phyloP scores from a whole-genome alignment of 2,329 filamentous ascomycete species.

The Fusarium falciforme region DNA sequence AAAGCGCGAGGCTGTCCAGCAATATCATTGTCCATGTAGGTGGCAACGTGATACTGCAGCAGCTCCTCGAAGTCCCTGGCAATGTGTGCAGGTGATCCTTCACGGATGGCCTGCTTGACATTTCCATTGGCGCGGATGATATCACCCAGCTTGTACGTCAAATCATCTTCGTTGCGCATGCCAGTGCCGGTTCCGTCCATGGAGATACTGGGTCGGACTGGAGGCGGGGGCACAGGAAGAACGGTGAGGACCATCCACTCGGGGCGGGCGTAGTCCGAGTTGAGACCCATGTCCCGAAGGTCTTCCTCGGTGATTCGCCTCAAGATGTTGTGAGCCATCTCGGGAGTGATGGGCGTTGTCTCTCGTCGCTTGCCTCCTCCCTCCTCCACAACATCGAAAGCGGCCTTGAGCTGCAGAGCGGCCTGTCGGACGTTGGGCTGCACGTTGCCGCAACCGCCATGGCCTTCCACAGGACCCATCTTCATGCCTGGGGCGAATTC shows the following conservation, averaged over 20 bases:
- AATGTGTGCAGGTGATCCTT: constrained; percentile 93
- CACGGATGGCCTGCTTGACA: constrained; percentile 88
- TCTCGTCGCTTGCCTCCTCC: constrained; percentile 80
- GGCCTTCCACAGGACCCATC: constrained; percentile 63
- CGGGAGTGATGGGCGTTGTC: constrained; percentile 84
- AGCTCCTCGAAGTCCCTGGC: constrained; percentile 90
- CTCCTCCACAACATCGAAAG: constrained; percentile 79
- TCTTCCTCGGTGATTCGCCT: constrained; percentile 85
- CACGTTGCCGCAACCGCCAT: constrained; percentile 93
- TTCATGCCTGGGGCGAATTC: constrained; percentile 72
- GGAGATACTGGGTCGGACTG: constrained; percentile 95
- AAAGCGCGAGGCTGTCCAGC: constrained; percentile 93
- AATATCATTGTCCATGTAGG: constrained; percentile 99
- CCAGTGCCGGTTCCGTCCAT: constrained; percentile 95
- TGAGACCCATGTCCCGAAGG: constrained; percentile 88
- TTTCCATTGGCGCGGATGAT: constrained; percentile 98
- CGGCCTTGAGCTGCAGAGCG: constrained; percentile 82
- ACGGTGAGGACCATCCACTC: constrained; percentile 99
- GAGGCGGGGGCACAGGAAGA: constrained; percentile 92
- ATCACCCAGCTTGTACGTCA: constrained; percentile 99
- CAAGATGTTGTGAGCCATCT: constrained; percentile 87
- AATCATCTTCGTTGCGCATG: constrained; percentile 95
- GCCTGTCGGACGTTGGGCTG: constrained; percentile 91
- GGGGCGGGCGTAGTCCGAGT: constrained; percentile 92
- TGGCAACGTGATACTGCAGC: constrained; percentile 97